Percentiles rank a stretch among this genome's conserved stretches.
Evolutionary conservation across 2,329 filamentous ascomycete species (phyloP).

Genomic region (Aspergillus melleus): DNA sequence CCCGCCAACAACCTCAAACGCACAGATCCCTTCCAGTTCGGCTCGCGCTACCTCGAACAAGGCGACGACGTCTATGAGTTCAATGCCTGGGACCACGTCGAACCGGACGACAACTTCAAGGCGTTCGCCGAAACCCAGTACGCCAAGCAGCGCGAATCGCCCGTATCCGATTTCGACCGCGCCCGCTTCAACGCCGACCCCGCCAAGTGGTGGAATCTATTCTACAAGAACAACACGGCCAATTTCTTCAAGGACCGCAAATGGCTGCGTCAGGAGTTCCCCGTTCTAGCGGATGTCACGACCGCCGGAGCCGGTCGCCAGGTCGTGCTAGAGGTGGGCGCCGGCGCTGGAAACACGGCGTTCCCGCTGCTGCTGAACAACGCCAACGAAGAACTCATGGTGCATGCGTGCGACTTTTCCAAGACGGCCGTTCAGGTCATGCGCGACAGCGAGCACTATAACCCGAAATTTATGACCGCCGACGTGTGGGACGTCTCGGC

Average conservation of each 20-base stretch:
- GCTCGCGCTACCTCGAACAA: constrained; percentile 79
- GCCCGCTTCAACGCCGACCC: constrained; percentile 84
- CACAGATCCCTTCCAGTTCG: constrained; percentile 92
- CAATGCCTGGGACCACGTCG: constrained; percentile 98
- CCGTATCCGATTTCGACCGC: constrained; percentile 92
- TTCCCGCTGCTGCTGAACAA: constrained; percentile 87
- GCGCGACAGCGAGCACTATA: constrained; percentile 74
- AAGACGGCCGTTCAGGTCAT: constrained; percentile 95
- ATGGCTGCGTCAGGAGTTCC: constrained; percentile 96
- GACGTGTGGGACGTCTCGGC: constrained; percentile 92
- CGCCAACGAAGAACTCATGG: constrained; percentile 74
- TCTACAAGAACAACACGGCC: constrained; percentile 95
- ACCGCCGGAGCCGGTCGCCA: constrained; percentile 66
- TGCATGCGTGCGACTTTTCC: constrained; percentile 96
- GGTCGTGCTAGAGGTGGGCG: constrained; percentile 84
- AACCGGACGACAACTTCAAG: constrained; percentile 84
- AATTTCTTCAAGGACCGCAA: constrained; percentile 99
- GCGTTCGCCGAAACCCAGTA: constrained; percentile 84
- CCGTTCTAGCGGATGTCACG: constrained; percentile 76
- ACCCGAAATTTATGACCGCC: constrained; percentile 70
- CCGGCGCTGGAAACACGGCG: constrained; percentile 93
- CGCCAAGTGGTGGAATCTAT: constrained; percentile 96
- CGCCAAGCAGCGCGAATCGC: constrained; percentile 76
- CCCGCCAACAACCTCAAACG: constrained; percentile 78
- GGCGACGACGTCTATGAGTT: constrained; percentile 92